These are phyloP conservation scores for Ganoderma lucidum DNA, from an alignment of 1,284 basidiomycete species.

Conservation along the genomic window DNA sequence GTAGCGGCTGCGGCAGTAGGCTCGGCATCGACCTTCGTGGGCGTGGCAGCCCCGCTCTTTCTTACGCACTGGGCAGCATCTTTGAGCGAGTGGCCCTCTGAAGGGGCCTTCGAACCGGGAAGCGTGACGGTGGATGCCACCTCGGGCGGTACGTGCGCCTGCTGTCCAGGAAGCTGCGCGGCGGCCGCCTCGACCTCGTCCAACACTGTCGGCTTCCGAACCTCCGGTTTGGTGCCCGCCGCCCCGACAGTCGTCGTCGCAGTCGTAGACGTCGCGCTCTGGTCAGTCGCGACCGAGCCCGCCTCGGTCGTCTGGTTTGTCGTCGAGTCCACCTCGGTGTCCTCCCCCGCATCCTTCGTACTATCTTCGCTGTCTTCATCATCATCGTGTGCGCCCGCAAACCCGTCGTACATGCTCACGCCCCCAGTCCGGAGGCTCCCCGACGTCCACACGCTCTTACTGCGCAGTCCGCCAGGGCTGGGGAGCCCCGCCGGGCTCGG, in stretches of 20 bases:
- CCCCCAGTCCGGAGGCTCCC: conserved; percentile 61
- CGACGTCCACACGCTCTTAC: conserved; percentile 64
- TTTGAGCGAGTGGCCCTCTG: conserved; percentile 25
- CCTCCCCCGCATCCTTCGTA: neutral
- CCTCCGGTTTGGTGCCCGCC: conserved; percentile 6
- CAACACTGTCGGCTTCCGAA: neutral
- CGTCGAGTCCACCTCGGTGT: conserved; percentile 9
- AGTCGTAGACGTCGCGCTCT: neutral
- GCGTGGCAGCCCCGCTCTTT: conserved; percentile 28
- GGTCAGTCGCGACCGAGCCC: conserved; percentile 8
- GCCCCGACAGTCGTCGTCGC: neutral
- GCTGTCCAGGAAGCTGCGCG: conserved; percentile 18
- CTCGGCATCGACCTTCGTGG: conserved; percentile 23
- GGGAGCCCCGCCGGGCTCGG: conserved; percentile 44
- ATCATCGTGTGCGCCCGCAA: conserved; percentile 25
- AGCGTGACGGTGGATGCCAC: conserved; percentile 22
- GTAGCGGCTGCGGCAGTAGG: conserved; percentile 2
- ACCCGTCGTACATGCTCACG: conserved; percentile 47
- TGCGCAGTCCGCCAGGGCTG: conserved; percentile 52
- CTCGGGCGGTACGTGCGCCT: conserved; percentile 13
- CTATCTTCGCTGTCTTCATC: conserved; percentile 17
- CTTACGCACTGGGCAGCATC: conserved; percentile 9
- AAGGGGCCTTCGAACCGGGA: conserved; percentile 24
- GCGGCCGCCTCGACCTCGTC: conserved; percentile 9
- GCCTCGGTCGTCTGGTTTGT: conserved; percentile 13